These are phyloP conservation scores for Sextonia rubra DNA, from an alignment of 164 flowering plant species.

Conservation along the genomic window DNA sequence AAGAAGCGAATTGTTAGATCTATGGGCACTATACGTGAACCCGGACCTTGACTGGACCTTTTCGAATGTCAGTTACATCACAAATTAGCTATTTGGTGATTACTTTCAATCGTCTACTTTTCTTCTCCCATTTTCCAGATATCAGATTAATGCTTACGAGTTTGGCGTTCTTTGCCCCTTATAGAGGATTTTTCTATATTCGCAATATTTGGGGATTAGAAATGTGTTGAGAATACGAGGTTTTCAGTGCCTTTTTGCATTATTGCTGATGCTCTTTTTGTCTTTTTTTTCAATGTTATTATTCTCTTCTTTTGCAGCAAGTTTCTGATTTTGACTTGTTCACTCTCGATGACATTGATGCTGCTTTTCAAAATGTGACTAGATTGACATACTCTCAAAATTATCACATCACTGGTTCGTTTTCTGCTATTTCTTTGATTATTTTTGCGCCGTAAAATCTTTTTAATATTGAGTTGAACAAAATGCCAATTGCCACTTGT, in stretches of 20 bases:
- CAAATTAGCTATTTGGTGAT: no score
- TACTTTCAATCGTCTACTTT: no score
- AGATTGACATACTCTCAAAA: slow-evolving; percentile 87
- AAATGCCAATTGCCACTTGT: background rate
- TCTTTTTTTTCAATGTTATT: background rate
- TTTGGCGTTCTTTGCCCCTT: background rate
- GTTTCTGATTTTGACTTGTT: slow-evolving; percentile 94
- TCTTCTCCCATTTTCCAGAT: no score
- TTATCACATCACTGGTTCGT: slow-evolving; percentile 37
- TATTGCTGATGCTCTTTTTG: background rate
- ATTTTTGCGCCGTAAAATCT: background rate
- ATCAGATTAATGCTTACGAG: background rate
- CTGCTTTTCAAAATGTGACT: slow-evolving; percentile 81
- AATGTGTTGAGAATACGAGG: background rate
- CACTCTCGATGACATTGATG: slow-evolving; percentile 84
- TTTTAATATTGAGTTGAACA: background rate
- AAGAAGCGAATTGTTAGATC: no score
- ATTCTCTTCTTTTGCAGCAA: slow-evolving; percentile 57
- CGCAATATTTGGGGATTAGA: background rate
- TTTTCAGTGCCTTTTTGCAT: background rate
- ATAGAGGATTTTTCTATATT: background rate
- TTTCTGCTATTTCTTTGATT: background rate
- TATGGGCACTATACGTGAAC: no score
- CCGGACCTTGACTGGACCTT: no score
- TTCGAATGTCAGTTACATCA: no score